These are phyloP conservation scores for Rhodofomes roseus DNA, from an alignment of 1,284 basidiomycete species.

Conservation along the genomic window DNA sequence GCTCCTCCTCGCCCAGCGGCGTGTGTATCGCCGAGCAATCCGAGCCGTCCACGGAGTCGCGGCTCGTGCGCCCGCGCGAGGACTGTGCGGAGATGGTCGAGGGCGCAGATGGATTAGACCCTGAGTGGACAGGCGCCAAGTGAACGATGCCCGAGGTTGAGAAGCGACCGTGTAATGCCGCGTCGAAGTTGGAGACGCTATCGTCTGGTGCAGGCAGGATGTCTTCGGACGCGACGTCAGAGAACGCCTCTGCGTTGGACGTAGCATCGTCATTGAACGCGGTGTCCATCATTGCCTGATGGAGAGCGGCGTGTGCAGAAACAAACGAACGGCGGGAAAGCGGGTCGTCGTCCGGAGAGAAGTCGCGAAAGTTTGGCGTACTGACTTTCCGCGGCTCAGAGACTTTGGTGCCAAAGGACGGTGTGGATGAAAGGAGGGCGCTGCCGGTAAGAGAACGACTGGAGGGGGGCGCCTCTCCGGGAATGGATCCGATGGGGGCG, in stretches of 20 bases:
- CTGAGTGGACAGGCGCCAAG: constrained; percentile 34
- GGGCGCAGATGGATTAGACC: constrained; percentile 12
- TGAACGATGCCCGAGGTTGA: constrained; percentile 50
- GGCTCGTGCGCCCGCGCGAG: constrained; percentile 17
- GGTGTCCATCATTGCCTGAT: constrained; percentile 9
- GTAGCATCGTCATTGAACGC: neutral
- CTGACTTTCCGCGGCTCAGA: constrained; percentile 3
- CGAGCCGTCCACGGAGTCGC: neutral
- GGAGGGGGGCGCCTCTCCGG: constrained; percentile 5
- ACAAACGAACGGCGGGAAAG: constrained; percentile 21
- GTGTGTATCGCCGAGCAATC: neutral
- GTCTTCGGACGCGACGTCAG: no score
- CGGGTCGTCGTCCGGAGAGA: constrained; percentile 18
- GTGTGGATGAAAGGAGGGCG: neutral
- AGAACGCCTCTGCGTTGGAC: constrained; percentile 13
- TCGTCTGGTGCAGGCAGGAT: constrained; percentile 3
- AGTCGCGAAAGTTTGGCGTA: constrained; percentile 27
- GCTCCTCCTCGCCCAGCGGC: constrained; percentile 6
- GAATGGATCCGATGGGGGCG: neutral
- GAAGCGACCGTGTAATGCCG: constrained; percentile 20
- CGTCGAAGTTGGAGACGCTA: neutral
- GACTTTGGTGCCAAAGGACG: neutral
- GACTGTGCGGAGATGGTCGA: constrained; percentile 14
- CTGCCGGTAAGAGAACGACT: constrained; percentile 1
- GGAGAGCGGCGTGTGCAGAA: constrained; percentile 12